phyloP scores from a whole-genome alignment of 2,329 filamentous ascomycete genomes.

The Sporothrix variecibatus region DNA sequence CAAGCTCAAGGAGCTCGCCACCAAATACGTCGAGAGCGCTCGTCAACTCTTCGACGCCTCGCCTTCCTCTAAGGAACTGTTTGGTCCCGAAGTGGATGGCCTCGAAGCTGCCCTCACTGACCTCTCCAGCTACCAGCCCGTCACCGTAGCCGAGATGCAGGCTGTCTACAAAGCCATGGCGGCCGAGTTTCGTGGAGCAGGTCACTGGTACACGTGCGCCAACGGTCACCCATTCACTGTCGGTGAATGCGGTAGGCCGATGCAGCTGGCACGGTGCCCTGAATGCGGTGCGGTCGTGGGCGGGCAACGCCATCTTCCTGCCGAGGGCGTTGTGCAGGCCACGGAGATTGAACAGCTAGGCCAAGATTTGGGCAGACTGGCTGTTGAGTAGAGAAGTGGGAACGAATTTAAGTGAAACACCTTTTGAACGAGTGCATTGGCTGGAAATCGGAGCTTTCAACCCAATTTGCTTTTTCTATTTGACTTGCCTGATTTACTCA shows the following conservation, averaged over 20 bases:
- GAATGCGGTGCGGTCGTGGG: conserved; percentile 62
- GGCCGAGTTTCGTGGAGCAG: conserved; percentile 51
- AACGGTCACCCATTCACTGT: conserved; percentile 64
- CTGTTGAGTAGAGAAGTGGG: not conserved
- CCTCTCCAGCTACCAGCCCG: conserved; percentile 41
- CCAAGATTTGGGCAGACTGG: not conserved
- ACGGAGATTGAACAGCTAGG: conserved; percentile 48
- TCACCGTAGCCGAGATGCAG: conserved; percentile 54
- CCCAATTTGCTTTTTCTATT: too few species aligned
- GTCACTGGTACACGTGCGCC: conserved; percentile 63
- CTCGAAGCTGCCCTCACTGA: conserved; percentile 10
- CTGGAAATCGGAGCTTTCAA: too few species aligned
- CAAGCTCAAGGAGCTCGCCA: not conserved
- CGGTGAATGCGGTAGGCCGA: conserved; percentile 67
- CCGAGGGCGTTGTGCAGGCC: conserved; percentile 54
- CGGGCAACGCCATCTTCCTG: conserved; percentile 53
- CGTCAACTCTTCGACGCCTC: not conserved
- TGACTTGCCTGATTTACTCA: too few species aligned
- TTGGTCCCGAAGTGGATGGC: not conserved
- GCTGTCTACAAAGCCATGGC: conserved; percentile 56
- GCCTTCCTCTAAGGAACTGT: conserved; percentile 18
- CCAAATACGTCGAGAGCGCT: not conserved
- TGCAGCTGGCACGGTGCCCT: conserved; percentile 62
- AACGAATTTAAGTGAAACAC: too few species aligned
- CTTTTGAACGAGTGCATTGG: too few species aligned